Percentiles rank a stretch among this genome's conserved stretches.
Conservation (phyloP, 805 yeast genomes). For the Ogataea corticis region DNA sequence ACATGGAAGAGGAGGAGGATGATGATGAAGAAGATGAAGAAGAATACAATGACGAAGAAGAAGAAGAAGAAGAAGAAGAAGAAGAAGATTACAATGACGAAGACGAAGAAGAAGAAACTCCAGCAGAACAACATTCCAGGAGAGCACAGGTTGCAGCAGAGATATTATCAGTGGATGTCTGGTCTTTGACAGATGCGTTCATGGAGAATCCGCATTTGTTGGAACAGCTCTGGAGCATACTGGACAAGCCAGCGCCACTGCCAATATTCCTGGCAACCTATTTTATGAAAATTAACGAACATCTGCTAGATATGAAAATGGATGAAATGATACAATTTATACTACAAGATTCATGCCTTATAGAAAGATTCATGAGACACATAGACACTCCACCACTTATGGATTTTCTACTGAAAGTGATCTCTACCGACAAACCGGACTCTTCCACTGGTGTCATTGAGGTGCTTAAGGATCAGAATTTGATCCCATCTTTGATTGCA, state of each 20-base stretch:
- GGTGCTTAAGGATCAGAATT: conserved; percentile 65
- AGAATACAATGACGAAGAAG: conserved; percentile 21
- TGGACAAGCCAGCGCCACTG: conserved; percentile 66
- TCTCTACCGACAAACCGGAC: conserved; percentile 91
- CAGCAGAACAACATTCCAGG: conserved; percentile 36
- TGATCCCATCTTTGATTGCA: conserved; percentile 71
- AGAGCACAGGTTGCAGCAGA: conserved; percentile 80
- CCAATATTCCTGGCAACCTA: conserved; percentile 80
- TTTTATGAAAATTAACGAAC: conserved; percentile 90
- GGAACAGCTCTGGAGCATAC: conserved; percentile 73
- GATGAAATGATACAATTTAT: conserved; percentile 76
- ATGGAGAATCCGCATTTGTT: conserved; percentile 71
- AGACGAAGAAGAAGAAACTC: conserved; percentile 34
- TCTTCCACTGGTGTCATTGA: conserved; percentile 85
- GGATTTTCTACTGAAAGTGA: conserved; percentile 87
- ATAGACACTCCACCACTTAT: conserved; percentile 91
- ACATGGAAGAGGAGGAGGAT: conserved; percentile 4
- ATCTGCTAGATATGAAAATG: conserved; percentile 83
- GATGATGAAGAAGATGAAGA: conserved; percentile 14
- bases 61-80: conserved; percentile 26
- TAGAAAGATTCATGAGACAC: conserved; percentile 78
- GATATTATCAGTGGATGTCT: conserved; percentile 85
- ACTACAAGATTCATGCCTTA: conserved; percentile 65
- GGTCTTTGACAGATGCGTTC: conserved; percentile 90
- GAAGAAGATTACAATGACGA: conserved; percentile 33